These are phyloP conservation scores for Rosa rugosa DNA, from an alignment of 306 rosid genomes.

Conservation along the genomic window DNA sequence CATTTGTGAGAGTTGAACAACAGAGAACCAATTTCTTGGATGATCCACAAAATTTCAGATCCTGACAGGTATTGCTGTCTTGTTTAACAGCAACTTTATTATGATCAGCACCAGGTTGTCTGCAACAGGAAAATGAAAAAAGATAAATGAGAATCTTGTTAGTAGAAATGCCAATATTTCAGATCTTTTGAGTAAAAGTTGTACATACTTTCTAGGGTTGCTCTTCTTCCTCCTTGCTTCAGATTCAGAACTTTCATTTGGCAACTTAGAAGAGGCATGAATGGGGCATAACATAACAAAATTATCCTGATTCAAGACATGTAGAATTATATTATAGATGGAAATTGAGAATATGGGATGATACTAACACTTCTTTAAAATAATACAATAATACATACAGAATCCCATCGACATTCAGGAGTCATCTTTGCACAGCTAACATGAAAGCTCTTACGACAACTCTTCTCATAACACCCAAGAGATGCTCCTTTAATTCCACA, in stretches of 20 bases:
- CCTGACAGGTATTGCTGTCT: conserved; percentile 22
- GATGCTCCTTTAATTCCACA: conserved; percentile 91
- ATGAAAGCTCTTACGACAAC: conserved; percentile 92
- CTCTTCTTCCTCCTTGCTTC: conserved; percentile 42
- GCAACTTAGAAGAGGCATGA: conserved; percentile 63
- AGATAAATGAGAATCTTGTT: conserved; percentile 13
- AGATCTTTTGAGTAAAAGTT: background rate
- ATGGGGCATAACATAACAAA: conserved; percentile 91
- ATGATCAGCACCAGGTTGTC: conserved; percentile 24
- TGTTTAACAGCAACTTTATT: conserved; percentile 32
- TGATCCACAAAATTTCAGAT: conserved; percentile 37
- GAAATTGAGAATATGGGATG: background rate
- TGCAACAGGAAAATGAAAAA: conserved; percentile 19
- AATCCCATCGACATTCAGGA: conserved; percentile 90
- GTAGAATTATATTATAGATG: conserved; percentile 3
- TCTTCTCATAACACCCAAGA: conserved; percentile 80
- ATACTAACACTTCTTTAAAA: conserved; percentile 9
- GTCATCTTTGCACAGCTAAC: conserved; percentile 81
- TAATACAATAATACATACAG: conserved; percentile 43
- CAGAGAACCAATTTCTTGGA: conserved; percentile 72
- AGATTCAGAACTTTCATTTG: conserved; percentile 52
- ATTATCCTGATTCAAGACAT: conserved; percentile 53
- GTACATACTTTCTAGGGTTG: conserved; percentile 34
- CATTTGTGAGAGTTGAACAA: conserved; percentile 76
- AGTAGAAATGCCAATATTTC: conserved; percentile 4